A percentile compares a stretch with the other conserved stretches of the same genome.
These are phyloP conservation scores for Prinsepia uniflora DNA, from an alignment of 306 rosid genomes.

Conservation along the genomic window DNA sequence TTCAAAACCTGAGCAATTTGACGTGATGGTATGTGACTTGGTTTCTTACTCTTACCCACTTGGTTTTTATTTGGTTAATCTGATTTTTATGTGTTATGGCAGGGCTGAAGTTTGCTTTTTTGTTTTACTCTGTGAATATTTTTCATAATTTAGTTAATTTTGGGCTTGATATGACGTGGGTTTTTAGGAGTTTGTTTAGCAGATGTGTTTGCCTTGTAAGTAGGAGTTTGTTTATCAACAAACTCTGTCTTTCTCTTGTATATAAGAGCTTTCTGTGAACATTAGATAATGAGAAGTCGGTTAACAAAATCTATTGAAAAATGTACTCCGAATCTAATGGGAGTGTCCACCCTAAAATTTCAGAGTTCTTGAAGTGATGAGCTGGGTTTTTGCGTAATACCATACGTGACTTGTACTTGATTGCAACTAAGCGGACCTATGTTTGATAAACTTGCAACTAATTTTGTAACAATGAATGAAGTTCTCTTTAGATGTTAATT, in stretches of 20 bases:
- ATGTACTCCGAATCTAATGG: not conserved
- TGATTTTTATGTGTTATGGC: not conserved
- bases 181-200: not conserved
- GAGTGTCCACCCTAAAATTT: not conserved
- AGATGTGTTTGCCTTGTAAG: not conserved
- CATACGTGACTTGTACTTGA: not conserved
- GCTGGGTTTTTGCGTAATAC: not conserved
- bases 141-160: not conserved
- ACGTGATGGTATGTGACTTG: slow-evolving; percentile 66
- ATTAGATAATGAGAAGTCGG: not conserved
- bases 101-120: not conserved
- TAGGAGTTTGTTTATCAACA: slow-evolving; percentile 1
- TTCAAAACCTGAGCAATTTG: slow-evolving; percentile 86
- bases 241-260: not conserved
- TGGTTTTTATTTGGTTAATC: not conserved
- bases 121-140: not conserved
- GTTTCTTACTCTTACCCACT: not conserved
- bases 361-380: not conserved
- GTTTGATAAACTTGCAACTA: not conserved
- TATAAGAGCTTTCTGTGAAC: not conserved
- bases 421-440: not conserved
- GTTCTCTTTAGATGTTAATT: not conserved
- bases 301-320: not conserved
- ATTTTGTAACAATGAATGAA: not conserved
- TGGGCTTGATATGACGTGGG: not conserved